phyloP scores from a whole-genome alignment of 805 yeast genomes.

The Candida stauntonica region DNA sequence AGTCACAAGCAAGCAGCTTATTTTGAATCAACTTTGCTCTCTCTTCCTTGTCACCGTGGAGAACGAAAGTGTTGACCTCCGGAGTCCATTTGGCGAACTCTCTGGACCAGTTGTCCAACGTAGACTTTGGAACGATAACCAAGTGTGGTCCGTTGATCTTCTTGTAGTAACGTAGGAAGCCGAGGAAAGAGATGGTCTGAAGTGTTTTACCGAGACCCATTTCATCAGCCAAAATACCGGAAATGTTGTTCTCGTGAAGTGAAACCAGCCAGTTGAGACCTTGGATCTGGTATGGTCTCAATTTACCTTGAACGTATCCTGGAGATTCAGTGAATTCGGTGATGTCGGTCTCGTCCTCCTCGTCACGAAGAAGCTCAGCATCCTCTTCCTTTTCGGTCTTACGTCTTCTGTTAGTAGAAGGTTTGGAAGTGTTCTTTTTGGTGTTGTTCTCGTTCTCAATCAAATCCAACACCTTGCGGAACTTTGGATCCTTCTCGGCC shows the following conservation, averaged over 20 bases:
- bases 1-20: conserved; percentile 52
- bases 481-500: conserved; percentile 56
- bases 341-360: conserved; percentile 33
- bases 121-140: conserved; percentile 75
- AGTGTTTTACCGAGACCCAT: conserved; percentile 84
- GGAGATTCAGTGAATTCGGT: conserved; percentile 86
- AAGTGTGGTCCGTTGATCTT: conserved; percentile 66
- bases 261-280: conserved; percentile 78
- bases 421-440: conserved; percentile 14
- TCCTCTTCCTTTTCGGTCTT: conserved; percentile 79
- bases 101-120: conserved; percentile 76
- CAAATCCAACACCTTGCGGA: conserved; percentile 46
- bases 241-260: conserved; percentile 59
- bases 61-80: conserved; percentile 61
- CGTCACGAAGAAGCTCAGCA: conserved; percentile 61
- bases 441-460: conserved; percentile 30
- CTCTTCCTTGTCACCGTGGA: conserved; percentile 72
- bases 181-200: conserved; percentile 68
- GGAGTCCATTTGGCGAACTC: conserved; percentile 81
- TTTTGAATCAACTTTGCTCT: conserved; percentile 51
- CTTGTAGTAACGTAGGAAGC: conserved; percentile 61
- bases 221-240: conserved; percentile 80
- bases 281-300: conserved; percentile 74
- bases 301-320: conserved; percentile 54
- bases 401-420: conserved; percentile 52